Base-by-base conservation (phyloP, 352 stramenopile genomes). In the Globisporangium spinosum region DNA sequence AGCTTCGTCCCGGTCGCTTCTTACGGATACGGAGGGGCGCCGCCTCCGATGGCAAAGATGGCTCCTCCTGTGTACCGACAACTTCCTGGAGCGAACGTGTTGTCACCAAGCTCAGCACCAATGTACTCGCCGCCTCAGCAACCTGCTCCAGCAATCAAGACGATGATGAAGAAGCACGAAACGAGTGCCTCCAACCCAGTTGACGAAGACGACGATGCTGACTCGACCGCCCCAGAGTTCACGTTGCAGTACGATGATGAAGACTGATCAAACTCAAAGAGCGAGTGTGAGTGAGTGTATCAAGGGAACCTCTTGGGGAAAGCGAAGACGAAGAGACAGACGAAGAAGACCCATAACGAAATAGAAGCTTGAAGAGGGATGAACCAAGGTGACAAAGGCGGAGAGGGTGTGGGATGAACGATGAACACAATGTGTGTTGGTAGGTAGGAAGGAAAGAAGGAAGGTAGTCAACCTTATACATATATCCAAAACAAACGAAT, bases 241-340 rank as follows among this genome's bases (percentile, higher is more conserved):
- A 89, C 74, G 5, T 73, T 93, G 55, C 77, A 93, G 65, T 93
- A 93, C 67, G 85, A 93, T 61, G 85, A 93, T 51, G 85, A 93
- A 22, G 85, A 93, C 54, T 90, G 79, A 29, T 38, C 15, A 20
- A 20, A 62, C 9, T 27, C 49, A 20, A 22, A 12, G 20, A 25
- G n/a, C 49, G 49, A 58, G 51, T 34, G 47, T n/a, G 47, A 58
- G 25, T 34, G 47, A 59, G 17, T 25, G 27, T 27, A 25, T 47
- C 20, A 13, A 51, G 47, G 6, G n/a, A 27, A 27, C 49, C 23
- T 25, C 43, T 51, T n/a, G 7, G 15, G n/a, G 43, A 45, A 45
- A n/a, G 6, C 6, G 7, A n/a, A 51, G 6, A 51, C 17, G 43
- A 51, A 51, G 43, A n/a, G 40, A 45, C 38, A 45, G 6, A 45